Base-by-base conservation (phyloP, 1,139 yeast species). In the Yamadazyma jaroonii region DNA sequence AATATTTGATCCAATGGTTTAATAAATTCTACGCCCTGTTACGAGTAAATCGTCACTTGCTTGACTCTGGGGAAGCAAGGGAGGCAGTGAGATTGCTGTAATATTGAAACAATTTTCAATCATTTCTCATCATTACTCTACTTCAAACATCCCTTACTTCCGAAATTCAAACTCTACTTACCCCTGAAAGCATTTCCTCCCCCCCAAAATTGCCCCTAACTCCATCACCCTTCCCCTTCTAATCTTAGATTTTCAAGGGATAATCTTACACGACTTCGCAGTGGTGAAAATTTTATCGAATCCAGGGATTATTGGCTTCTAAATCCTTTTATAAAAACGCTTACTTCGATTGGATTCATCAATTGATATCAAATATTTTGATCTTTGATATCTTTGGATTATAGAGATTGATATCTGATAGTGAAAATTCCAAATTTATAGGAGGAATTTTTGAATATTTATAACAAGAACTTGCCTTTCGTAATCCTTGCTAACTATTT, bases 231-330 rank as follows among this genome's bases (percentile, higher is more conserved):
- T 11, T 27, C 14, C 14, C 20, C 20, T 17, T 17, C 20, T 6
- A 17, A 17, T 4, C 6, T 17, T 17, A 17, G 20, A 17, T 17
- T n/a, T n/a, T 11, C 17, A 27, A 9, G 30, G 17, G 11, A 27
- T 11, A 15, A 8, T 10, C 23, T 4, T 14, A 28, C 32, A 29
- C 32, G 32, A 29, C 32, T 29, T 29, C 32, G 32, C 32, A 29
- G 33, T 24, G 33, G 26, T 31, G 33, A 31, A 31, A 31, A 31
- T 31, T 31, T 31, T 31, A 31, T 31, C 27, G 33, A 31, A 12
- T 25, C 14, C 52, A 59, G 7, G 54, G 53, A 21, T 29, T 29
- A 23, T 31, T 22, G 17, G 27, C 17, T 10, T 26, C n/a, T 26
- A 5, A 9, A 23, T 5, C 25, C 25, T 23, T 23, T 23, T 5